phyloP scores from a whole-genome alignment of 805 yeast genomes.

The Barnettozyma sucrosica region DNA sequence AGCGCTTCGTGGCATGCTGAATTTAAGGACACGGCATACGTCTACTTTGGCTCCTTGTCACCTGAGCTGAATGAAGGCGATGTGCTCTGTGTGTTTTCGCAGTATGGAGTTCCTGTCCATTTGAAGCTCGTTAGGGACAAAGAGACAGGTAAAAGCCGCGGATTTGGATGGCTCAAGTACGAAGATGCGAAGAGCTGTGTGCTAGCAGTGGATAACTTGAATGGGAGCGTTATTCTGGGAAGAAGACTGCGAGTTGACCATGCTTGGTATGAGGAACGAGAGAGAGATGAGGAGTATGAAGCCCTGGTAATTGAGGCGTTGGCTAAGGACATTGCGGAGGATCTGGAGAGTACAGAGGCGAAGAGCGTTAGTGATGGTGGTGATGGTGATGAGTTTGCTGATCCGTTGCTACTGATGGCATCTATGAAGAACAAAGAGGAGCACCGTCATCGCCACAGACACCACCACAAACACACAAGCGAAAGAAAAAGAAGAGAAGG shows the following conservation, averaged over 20 bases:
- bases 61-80: constrained; percentile 67
- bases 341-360: neutral
- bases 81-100: constrained; percentile 72
- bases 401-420: constrained; percentile 22
- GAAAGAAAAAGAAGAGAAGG: neutral
- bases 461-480: constrained; percentile 1
- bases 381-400: constrained; percentile 21
- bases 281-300: constrained; percentile 45
- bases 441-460: constrained; percentile 1
- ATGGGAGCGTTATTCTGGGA: constrained; percentile 56
- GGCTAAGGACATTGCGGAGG: constrained; percentile 23
- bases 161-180: constrained; percentile 79
- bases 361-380: neutral
- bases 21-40: constrained; percentile 66
- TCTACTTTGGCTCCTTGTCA: constrained; percentile 71
- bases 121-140: constrained; percentile 63
- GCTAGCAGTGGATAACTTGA: constrained; percentile 83
- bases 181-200: constrained; percentile 76
- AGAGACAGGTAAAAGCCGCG: constrained; percentile 58
- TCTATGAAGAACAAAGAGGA: constrained; percentile 1
- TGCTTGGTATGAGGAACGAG: constrained; percentile 51
- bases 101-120: constrained; percentile 82
- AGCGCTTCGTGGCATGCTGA: constrained; percentile 89
- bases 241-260: constrained; percentile 62
- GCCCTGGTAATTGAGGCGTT: constrained; percentile 30